These are phyloP conservation scores for Trametes coccinea DNA, from an alignment of 768 basidiomycete genomes.

Conservation along the genomic window DNA sequence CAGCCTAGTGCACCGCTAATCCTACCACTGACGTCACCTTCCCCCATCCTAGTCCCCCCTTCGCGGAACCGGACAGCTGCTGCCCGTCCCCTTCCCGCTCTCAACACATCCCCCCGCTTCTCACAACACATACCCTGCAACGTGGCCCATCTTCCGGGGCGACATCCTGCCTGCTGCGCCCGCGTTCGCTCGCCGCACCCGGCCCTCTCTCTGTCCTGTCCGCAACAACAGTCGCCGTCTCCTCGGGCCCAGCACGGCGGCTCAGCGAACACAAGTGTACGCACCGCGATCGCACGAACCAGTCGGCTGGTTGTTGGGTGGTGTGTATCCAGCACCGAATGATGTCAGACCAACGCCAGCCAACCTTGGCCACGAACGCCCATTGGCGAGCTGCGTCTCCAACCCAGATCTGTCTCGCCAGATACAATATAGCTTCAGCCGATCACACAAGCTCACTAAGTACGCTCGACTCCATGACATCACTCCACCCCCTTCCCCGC, in stretches of 20 bases:
- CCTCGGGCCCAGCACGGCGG: background rate
- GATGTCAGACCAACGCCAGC: conserved; percentile 14
- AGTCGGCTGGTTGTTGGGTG: conserved; percentile 10
- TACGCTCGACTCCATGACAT: conserved; percentile 20
- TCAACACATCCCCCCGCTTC: background rate
- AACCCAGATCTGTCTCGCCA: conserved; percentile 13
- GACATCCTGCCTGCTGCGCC: background rate
- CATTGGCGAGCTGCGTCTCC: conserved; percentile 7
- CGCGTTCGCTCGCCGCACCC: background rate
- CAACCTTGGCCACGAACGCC: background rate
- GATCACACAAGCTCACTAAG: background rate
- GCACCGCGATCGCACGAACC: background rate
- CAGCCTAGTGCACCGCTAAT: conserved; percentile 10
- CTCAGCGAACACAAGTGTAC: background rate
- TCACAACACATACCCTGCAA: conserved; percentile 8
- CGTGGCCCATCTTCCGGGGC: conserved; percentile 11
- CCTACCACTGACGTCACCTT: conserved; percentile 14
- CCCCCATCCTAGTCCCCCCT: background rate
- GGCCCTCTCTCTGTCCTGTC: background rate
- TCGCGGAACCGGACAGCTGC: background rate
- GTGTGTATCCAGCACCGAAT: conserved; percentile 15
- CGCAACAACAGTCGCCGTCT: background rate
- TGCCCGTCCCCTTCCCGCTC: background rate
- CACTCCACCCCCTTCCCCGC: conserved; percentile 3
- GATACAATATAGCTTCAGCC: conserved; percentile 6